Percentiles rank a stretch among this genome's conserved stretches.
Conservation (phyloP, 2,329 filamentous ascomycete genomes). For the Rhynchosporium agropyri region DNA sequence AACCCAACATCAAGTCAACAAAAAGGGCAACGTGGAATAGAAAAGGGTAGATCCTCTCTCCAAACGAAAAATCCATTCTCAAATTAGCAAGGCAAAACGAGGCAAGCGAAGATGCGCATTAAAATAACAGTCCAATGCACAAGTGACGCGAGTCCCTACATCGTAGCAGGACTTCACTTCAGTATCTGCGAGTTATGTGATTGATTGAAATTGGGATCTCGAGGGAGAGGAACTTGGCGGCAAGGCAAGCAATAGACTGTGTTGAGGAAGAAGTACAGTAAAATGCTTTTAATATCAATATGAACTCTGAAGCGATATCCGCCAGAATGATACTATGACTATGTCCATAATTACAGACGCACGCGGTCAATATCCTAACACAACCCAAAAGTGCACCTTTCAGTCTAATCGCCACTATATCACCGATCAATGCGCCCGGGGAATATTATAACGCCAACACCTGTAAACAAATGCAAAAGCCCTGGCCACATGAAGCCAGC, state of each 20-base stretch:
- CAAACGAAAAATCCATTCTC: too few species aligned
- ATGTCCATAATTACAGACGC: conserved; percentile 14
- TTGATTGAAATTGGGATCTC: too few species aligned
- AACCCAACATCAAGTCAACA: not conserved
- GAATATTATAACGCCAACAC: conserved; percentile 12
- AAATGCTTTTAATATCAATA: not conserved
- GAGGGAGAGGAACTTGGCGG: not conserved
- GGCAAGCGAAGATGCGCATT: not conserved
- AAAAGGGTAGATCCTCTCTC: too few species aligned
- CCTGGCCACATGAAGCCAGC: not conserved
- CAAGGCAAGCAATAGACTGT: not conserved
- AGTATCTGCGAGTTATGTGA: conserved; percentile 1
- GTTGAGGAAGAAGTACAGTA: not conserved
- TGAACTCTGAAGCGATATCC: conserved; percentile 12
- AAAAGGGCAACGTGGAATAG: not conserved
- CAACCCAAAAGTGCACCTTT: not conserved
- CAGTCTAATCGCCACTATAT: not conserved
- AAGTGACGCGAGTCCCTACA: conserved; percentile 10
- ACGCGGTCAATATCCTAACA: conserved; percentile 5
- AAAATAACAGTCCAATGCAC: conserved; percentile 15
- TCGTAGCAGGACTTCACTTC: not conserved
- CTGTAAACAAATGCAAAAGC: conserved; percentile 6
- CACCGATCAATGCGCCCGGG: conserved; percentile 2
- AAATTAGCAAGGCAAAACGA: not conserved
- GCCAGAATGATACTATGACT: conserved; percentile 2